phyloP scores from a whole-genome alignment of 1,139 yeast genomes.

The Arxiozyma bovina region DNA sequence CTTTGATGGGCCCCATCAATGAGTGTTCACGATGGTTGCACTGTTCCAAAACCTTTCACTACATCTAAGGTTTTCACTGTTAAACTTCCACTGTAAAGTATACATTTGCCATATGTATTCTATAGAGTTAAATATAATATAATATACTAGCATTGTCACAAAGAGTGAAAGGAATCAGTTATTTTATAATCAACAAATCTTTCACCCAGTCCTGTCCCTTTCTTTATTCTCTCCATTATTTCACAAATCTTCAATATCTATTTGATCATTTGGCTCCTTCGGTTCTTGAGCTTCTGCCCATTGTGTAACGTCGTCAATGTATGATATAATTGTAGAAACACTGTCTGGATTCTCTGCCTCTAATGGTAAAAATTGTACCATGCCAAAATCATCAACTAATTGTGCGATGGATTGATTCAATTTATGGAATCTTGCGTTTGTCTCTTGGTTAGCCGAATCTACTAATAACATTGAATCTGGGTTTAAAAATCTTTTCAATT shows the following conservation, averaged over 20 bases:
- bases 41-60: too few species aligned
- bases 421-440: conserved; percentile 68
- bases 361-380: conserved; percentile 93
- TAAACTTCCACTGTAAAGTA: not conserved
- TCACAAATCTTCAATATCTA: conserved; percentile 44
- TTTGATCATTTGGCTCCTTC: conserved; percentile 81
- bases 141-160: too few species aligned
- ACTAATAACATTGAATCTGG: conserved; percentile 81
- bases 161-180: too few species aligned
- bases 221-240: not conserved
- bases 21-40: too few species aligned
- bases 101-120: not conserved
- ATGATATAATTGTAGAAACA: conserved; percentile 75
- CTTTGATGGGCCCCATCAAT: too few species aligned
- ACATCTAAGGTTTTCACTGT: too few species aligned
- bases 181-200: not conserved
- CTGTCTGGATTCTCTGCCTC: conserved; percentile 76
- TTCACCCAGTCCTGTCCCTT: not conserved
- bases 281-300: conserved; percentile 98
- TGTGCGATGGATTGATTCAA: conserved; percentile 79
- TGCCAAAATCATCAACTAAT: conserved; percentile 91
- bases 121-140: not conserved
- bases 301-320: conserved; percentile 93
- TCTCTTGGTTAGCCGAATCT: conserved; percentile 39
- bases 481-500: conserved; percentile 72